A percentile compares a stretch with the other conserved stretches of the same genome.
Evolutionary conservation across 2,329 filamentous ascomycete genomes (phyloP).

Genomic region (Trichoderma polysporum): DNA sequence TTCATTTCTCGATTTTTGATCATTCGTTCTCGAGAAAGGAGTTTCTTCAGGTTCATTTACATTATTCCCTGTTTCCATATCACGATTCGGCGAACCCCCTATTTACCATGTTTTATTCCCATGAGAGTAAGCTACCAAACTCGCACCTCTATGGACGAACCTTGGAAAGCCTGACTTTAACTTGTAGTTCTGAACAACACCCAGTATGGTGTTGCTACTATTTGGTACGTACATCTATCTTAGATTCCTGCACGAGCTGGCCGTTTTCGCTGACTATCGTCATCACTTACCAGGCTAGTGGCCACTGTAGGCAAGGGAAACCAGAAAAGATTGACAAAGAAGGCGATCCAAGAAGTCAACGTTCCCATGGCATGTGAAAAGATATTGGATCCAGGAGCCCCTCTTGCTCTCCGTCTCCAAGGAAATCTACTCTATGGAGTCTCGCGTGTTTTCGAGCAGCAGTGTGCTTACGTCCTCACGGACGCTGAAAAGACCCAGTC

Average conservation of each 20-base stretch:
- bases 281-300: conserved; percentile 65
- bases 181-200: conserved; percentile 73
- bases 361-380: conserved; percentile 82
- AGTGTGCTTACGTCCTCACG: conserved; percentile 80
- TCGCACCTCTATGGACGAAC: neutral
- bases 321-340: conserved; percentile 73
- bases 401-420: conserved; percentile 86
- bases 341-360: conserved; percentile 85
- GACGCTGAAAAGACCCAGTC: conserved; percentile 76
- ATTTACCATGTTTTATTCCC: conserved; percentile 83
- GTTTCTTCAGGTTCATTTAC: neutral
- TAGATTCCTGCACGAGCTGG: neutral
- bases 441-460: conserved; percentile 80
- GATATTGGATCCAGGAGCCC: conserved; percentile 78
- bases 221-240: conserved; percentile 66
- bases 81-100: neutral
- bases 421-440: conserved; percentile 85
- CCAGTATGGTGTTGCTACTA: conserved; percentile 89
- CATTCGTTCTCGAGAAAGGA: neutral
- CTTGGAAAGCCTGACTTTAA: conserved; percentile 27
- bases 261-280: neutral
- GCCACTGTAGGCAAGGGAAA: conserved; percentile 80
- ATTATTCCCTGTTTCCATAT: neutral
- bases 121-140: conserved; percentile 67
- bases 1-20: neutral